Evolutionary conservation across 2,329 filamentous ascomycete genomes (phyloP).

Genomic region (Xylaria sp.): DNA sequence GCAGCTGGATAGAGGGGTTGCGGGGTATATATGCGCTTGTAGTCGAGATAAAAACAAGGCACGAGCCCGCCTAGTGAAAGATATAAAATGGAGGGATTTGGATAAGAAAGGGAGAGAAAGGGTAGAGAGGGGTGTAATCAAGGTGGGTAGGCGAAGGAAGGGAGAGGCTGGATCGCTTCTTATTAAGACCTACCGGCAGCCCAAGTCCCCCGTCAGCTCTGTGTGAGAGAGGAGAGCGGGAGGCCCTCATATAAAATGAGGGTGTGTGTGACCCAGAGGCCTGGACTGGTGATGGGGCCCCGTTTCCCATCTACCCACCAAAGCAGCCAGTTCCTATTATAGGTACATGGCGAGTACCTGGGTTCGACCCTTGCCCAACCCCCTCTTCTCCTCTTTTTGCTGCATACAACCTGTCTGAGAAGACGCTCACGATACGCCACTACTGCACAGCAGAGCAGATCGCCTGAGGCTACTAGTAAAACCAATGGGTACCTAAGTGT

Average conservation of each 20-base stretch:
- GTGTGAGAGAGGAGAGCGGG: too few relatives aligned
- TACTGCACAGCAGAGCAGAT: constrained; percentile 21
- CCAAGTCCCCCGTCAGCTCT: constrained; percentile 22
- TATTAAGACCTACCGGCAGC: constrained; percentile 14
- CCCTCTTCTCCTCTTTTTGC: constrained; percentile 25
- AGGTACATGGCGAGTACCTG: not conserved
- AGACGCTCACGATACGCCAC: constrained; percentile 23
- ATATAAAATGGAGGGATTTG: not conserved
- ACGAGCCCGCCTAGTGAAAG: constrained; percentile 6
- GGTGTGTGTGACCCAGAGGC: constrained; percentile 20
- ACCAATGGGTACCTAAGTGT: not conserved
- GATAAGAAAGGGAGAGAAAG: not conserved
- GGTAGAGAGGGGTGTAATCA: constrained; percentile 20
- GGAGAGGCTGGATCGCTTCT: constrained; percentile 24
- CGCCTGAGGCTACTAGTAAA: constrained; percentile 14
- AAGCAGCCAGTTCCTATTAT: constrained; percentile 8
- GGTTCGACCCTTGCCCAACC: not conserved
- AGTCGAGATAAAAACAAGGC: not conserved
- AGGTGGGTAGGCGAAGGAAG: constrained; percentile 25
- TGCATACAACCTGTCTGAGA: constrained; percentile 9
- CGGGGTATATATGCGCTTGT: not conserved
- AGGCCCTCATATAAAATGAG: constrained; percentile 3
- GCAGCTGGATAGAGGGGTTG: constrained; percentile 7
- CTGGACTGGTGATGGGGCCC: constrained; percentile 27
- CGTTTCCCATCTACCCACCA: constrained; percentile 6